These are phyloP conservation scores for Amesomyces nigricolor DNA, from an alignment of 2,329 filamentous ascomycete genomes.

Conservation along the genomic window DNA sequence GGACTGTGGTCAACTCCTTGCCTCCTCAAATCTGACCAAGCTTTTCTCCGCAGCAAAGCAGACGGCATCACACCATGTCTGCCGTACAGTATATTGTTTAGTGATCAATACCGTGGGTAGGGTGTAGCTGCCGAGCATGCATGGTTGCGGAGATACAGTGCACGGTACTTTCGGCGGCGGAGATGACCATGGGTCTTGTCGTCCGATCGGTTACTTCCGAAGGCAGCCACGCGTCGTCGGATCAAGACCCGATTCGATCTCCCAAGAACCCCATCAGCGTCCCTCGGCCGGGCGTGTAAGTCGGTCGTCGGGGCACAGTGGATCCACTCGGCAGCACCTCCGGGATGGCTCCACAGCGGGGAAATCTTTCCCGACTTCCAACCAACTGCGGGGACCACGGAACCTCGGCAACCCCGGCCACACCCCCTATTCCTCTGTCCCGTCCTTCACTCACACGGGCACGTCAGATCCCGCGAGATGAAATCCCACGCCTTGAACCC, in stretches of 20 bases:
- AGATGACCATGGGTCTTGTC: slow-evolving; percentile 2
- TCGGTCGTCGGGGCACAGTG: no score
- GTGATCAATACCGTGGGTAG: no score
- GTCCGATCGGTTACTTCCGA: slow-evolving; percentile 8
- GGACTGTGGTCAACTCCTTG: no score
- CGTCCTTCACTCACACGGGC: neutral
- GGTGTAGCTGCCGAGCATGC: neutral
- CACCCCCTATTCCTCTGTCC: no score
- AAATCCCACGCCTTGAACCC: neutral
- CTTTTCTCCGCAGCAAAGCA: no score
- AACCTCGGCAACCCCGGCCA: neutral
- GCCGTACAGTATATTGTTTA: no score
- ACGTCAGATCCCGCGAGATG: neutral
- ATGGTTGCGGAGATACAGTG: slow-evolving; percentile 3
- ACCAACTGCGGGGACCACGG: neutral
- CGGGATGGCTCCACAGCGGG: neutral
- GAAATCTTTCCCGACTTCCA: neutral
- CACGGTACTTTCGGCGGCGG: neutral
- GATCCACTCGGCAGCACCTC: no score
- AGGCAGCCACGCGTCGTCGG: neutral
- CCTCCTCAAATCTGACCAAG: no score
- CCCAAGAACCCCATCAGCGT: neutral
- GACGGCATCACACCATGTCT: no score
- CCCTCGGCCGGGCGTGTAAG: neutral
- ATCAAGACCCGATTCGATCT: neutral